These are phyloP conservation scores for Ceratocystis diversiconidia DNA, from an alignment of 2,329 filamentous ascomycete species.

Conservation along the genomic window DNA sequence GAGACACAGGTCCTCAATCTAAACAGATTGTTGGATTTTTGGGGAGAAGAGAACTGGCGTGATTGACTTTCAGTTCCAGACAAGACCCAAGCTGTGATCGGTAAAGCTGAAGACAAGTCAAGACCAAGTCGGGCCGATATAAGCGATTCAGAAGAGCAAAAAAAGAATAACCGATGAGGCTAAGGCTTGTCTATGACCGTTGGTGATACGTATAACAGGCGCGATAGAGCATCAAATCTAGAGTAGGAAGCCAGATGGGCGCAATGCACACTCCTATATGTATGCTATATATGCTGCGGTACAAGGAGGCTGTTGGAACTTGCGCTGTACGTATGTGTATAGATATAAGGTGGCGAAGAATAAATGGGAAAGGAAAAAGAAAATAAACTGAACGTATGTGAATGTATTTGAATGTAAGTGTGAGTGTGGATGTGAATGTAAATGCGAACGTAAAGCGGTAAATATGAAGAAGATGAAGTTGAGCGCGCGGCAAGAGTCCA, in stretches of 20 bases:
- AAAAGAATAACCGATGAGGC: neutral
- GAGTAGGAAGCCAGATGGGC: neutral
- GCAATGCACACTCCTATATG: too few species aligned
- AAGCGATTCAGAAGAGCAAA: constrained; percentile 7
- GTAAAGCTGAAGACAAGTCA: neutral
- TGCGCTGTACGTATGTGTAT: too few species aligned
- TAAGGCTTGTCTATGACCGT: neutral
- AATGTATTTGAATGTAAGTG: too few species aligned
- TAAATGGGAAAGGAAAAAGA: too few species aligned
- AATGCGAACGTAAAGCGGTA: neutral
- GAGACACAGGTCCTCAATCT: neutral
- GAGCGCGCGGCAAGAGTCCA: neutral
- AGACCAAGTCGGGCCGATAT: constrained; percentile 9
- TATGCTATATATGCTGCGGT: too few species aligned
- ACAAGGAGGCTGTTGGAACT: too few species aligned
- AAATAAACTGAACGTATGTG: too few species aligned
- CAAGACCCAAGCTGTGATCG: neutral
- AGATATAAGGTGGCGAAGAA: too few species aligned
- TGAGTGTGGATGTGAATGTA: too few species aligned
- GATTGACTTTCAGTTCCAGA: neutral
- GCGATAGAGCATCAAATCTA: neutral
- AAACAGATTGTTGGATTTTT: neutral
- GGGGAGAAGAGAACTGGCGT: neutral
- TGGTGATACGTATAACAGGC: neutral
- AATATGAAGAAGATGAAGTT: neutral